phyloP scores from a whole-genome alignment of 2,329 filamentous ascomycete species.

The Cladorrhinum sp. region DNA sequence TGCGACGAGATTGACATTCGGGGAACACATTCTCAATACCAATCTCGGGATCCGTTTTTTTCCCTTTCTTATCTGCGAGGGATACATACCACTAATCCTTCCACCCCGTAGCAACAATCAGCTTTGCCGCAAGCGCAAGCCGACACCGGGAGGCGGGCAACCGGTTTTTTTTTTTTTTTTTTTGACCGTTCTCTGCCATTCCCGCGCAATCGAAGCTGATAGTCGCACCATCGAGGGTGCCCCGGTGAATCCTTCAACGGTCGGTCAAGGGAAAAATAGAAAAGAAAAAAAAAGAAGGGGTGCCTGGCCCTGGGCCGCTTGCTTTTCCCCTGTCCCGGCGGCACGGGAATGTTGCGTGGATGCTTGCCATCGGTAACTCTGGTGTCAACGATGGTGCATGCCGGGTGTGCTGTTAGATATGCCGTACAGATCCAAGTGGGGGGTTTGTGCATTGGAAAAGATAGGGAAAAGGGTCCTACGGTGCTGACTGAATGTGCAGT shows the following conservation, averaged over 20 bases:
- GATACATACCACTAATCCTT: not conserved
- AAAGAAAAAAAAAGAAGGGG: not conserved
- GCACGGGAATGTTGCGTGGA: not conserved
- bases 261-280: too few relatives aligned
- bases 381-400: slow-evolving; percentile 3
- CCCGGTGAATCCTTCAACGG: not conserved
- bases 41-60: not conserved
- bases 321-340: not conserved
- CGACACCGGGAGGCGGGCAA: not conserved
- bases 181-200: too few relatives aligned
- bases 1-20: not conserved
- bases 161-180: too few relatives aligned
- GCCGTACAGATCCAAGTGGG: slow-evolving; percentile 9
- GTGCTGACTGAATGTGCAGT: not conserved
- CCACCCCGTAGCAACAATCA: too few relatives aligned
- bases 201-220: not conserved
- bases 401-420: slow-evolving; percentile 7
- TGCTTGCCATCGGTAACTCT: not conserved
- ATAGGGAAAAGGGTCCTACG: not conserved
- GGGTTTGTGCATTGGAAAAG: not conserved
- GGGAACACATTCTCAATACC: not conserved
- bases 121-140: too few relatives aligned
- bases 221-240: not conserved
- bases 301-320: not conserved
- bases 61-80: not conserved